These are phyloP conservation scores for Puccinia triticina DNA, from an alignment of 1,284 basidiomycete genomes.

Conservation along the genomic window DNA sequence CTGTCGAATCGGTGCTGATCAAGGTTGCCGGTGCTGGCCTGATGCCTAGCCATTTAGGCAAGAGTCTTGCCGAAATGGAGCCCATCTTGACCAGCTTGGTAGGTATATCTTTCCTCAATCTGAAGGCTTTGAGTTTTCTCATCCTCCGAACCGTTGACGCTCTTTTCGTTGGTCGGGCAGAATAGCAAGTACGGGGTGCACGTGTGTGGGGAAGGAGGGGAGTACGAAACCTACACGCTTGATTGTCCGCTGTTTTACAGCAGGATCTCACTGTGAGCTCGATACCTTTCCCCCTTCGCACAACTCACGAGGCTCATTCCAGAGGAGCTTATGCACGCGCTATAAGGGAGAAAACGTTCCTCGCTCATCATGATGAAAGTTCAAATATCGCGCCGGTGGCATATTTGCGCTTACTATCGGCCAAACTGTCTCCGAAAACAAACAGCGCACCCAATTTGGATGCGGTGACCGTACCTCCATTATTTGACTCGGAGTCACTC, in stretches of 20 bases:
- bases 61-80: conserved; percentile 74
- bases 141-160: background rate
- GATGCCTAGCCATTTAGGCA: conserved; percentile 74
- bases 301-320: conserved; percentile 1
- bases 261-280: conserved; percentile 72
- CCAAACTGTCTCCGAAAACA: conserved; percentile 67
- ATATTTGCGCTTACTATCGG: conserved; percentile 76
- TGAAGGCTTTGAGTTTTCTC: background rate
- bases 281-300: conserved; percentile 45
- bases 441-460: conserved; percentile 42
- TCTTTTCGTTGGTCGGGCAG: background rate
- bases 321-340: background rate
- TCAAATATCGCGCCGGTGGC: conserved; percentile 75
- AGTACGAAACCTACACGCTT: conserved; percentile 92
- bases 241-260: conserved; percentile 87
- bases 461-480: conserved; percentile 63
- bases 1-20: conserved; percentile 82
- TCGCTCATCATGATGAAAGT: conserved; percentile 73
- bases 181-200: conserved; percentile 77
- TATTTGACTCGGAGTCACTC: conserved; percentile 63
- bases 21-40: conserved; percentile 96
- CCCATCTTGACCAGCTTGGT: conserved; percentile 75
- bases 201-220: conserved; percentile 95
- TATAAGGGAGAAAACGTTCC: conserved; percentile 71
- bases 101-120: conserved; percentile 54